phyloP scores from a whole-genome alignment of 306 rosid genomes.

The Trifolium dubium region DNA sequence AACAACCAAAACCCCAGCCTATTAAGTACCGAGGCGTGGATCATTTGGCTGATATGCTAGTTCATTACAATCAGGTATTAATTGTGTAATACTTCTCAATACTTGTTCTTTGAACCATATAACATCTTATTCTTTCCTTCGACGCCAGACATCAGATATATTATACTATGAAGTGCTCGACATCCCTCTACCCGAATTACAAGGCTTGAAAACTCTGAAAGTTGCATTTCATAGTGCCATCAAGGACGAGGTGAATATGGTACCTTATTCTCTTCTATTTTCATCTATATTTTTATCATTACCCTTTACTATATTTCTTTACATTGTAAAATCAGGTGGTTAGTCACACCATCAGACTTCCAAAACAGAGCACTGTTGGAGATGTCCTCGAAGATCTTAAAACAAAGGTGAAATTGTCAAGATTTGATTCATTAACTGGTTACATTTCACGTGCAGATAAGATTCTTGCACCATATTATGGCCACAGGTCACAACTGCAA shows the following conservation, averaged over 20 bases:
- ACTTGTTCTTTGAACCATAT: constrained; percentile 8
- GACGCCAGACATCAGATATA: constrained; percentile 78
- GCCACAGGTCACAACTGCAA: constrained; percentile 17
- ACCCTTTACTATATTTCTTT: constrained; percentile 13
- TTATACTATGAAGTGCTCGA: constrained; percentile 84
- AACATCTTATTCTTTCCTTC: constrained; percentile 38
- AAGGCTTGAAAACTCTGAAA: constrained; percentile 85
- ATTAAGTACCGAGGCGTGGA: constrained; percentile 83
- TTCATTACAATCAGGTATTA: constrained; percentile 86
- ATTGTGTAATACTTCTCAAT: constrained; percentile 25
- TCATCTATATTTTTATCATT: constrained; percentile 2
- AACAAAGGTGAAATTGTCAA: constrained; percentile 61
- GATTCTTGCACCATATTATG: constrained; percentile 4
- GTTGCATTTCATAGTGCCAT: constrained; percentile 84
- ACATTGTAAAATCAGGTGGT: constrained; percentile 57
- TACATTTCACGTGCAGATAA: background rate
- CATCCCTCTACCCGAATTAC: constrained; percentile 87
- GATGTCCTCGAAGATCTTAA: constrained; percentile 85
- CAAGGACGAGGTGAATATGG: constrained; percentile 78
- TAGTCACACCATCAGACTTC: constrained; percentile 77
- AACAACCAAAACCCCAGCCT: constrained; percentile 87
- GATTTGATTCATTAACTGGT: background rate
- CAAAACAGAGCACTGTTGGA: constrained; percentile 84
- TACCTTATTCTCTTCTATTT: constrained; percentile 36
- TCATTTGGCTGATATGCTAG: constrained; percentile 78